A percentile compares a stretch with the other conserved stretches of the same genome.
These are phyloP conservation scores for Glarea lozoyensis DNA, from an alignment of 495 filamentous ascomycete species.

Conservation along the genomic window DNA sequence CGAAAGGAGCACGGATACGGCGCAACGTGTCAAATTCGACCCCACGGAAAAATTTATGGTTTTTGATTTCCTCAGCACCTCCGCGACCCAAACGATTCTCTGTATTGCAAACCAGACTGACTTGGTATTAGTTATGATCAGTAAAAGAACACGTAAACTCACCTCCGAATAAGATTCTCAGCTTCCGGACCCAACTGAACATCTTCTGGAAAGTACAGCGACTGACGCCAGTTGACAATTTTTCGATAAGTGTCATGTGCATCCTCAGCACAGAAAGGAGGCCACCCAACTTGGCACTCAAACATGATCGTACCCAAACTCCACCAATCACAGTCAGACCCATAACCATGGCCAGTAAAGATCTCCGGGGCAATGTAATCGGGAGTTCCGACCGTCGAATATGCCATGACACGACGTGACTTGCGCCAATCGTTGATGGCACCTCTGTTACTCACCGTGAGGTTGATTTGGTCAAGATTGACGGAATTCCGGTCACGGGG, in stretches of 20 bases:
- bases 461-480: conserved; percentile 92
- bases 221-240: conserved; percentile 96
- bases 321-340: conserved; percentile 98
- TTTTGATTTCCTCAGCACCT: conserved; percentile 84
- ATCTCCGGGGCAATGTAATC: conserved; percentile 99
- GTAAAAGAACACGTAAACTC: conserved; percentile 18
- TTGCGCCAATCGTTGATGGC: conserved; percentile 99
- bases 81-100: conserved; percentile 80
- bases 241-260: conserved; percentile 97
- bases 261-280: conserved; percentile 97
- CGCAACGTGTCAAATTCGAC: conserved; percentile 90
- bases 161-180: conserved; percentile 81
- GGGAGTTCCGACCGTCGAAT: conserved; percentile 95
- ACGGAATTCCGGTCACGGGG: conserved; percentile 80
- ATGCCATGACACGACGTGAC: conserved; percentile 88
- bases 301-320: conserved; percentile 99
- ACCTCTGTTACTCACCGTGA: conserved; percentile 93
- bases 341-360: conserved; percentile 91
- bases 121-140: conserved; percentile 3
- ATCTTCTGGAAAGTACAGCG: conserved; percentile 94
- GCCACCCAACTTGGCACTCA: conserved; percentile 97
- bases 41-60: conserved; percentile 90
- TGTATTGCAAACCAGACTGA: conserved; percentile 84
- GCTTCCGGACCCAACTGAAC: conserved; percentile 79
- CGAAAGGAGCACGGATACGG: conserved; percentile 87